These are phyloP conservation scores for Lodderomyces elongisporus DNA, from an alignment of 1,139 yeast species.

Conservation along the genomic window DNA sequence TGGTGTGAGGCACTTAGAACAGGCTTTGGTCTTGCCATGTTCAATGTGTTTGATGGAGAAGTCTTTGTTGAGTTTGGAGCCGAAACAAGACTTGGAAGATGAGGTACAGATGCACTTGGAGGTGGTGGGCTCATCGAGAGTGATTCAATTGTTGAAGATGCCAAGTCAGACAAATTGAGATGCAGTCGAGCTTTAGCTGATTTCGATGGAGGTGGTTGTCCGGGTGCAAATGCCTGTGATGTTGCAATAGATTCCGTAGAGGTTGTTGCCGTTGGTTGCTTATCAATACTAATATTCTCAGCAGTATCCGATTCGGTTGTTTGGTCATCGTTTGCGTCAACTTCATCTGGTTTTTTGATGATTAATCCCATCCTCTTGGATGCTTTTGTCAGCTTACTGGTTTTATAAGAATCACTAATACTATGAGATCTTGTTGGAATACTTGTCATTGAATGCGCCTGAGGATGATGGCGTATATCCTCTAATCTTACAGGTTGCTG, in stretches of 20 bases:
- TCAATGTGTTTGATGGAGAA: conserved; percentile 11
- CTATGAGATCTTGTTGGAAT: conserved; percentile 41
- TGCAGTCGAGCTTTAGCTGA: too few relatives aligned
- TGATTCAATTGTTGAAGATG: conserved; percentile 18
- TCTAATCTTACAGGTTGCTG: not conserved
- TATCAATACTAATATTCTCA: not conserved
- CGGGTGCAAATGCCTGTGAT: not conserved
- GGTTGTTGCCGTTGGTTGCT: not conserved
- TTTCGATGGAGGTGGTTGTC: not conserved
- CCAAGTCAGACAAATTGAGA: too few relatives aligned
- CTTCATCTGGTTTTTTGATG: conserved; percentile 38
- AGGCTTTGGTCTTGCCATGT: conserved; percentile 11
- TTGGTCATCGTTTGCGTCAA: conserved; percentile 3
- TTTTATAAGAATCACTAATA: conserved; percentile 25
- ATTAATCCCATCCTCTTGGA: conserved; percentile 65
- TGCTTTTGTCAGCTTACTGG: conserved; percentile 51
- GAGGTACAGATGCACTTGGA: conserved; percentile 5
- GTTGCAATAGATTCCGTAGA: not conserved
- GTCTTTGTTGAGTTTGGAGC: conserved; percentile 5
- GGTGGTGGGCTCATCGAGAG: conserved; percentile 10
- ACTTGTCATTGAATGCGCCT: not conserved
- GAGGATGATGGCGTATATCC: not conserved
- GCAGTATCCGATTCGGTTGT: not conserved
- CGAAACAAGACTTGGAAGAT: not conserved
- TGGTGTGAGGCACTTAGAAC: not conserved